phyloP scores from a whole-genome alignment of 2,329 filamentous ascomycete genomes.

The Xylaria sp. region DNA sequence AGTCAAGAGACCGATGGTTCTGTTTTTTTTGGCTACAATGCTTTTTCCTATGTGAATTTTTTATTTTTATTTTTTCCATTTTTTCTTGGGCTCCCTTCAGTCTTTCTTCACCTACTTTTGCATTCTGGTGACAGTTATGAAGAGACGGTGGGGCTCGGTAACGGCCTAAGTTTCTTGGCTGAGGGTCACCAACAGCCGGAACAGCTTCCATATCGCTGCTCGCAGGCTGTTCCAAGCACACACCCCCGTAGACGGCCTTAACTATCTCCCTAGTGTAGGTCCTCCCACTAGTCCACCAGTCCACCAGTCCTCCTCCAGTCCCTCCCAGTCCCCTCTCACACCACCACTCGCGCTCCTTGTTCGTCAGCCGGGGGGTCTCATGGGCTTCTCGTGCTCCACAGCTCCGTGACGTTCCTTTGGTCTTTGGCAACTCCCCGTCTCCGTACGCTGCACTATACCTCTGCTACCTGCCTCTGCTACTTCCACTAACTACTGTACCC shows the following conservation, averaged over 20 bases:
- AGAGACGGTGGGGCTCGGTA: conserved; percentile 38
- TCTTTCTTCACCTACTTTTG: conserved; percentile 39
- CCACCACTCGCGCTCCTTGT: conserved; percentile 44
- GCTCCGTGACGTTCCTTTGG: conserved; percentile 37
- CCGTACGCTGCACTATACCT: conserved; percentile 25
- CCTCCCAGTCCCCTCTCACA: conserved; percentile 38
- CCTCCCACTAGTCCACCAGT: not conserved
- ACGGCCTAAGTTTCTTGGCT: conserved; percentile 46
- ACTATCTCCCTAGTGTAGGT: not conserved
- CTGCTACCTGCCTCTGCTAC: too few species aligned
- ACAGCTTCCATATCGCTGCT: conserved; percentile 47
- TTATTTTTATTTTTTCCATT: conserved; percentile 7
- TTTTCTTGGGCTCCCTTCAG: not conserved
- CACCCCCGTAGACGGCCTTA: conserved; percentile 32
- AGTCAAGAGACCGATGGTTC: not conserved
- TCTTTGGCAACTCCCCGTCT: conserved; percentile 40
- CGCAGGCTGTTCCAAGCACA: conserved; percentile 37
- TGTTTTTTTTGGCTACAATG: not conserved
- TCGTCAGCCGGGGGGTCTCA: conserved; percentile 47
- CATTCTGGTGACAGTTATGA: conserved; percentile 28
- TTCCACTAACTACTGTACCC: not conserved
- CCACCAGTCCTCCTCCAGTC: not conserved
- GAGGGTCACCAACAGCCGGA: conserved; percentile 48
- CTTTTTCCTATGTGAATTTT: conserved; percentile 3
- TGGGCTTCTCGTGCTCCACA: conserved; percentile 46